phyloP scores from a whole-genome alignment of 345 rosid species.

The Tarenaya hassleriana region DNA sequence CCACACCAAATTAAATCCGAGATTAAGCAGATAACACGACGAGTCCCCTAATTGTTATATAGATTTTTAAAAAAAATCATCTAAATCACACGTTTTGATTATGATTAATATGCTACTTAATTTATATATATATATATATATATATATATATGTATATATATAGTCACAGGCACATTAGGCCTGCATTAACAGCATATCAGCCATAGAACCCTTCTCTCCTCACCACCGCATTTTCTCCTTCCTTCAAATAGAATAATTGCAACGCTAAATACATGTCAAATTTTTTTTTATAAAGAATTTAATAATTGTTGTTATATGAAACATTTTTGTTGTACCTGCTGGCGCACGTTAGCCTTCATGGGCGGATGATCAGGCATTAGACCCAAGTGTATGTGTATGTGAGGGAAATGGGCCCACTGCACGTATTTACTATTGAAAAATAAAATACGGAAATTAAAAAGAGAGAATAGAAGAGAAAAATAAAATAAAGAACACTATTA shows the following conservation, averaged over 20 bases:
- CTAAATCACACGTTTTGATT: too few species aligned
- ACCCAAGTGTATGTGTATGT: constrained; percentile 93
- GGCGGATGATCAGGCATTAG: constrained; percentile 93
- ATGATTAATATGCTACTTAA: too few species aligned
- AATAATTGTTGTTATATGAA: not conserved
- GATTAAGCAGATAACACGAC: too few species aligned
- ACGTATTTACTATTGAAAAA: not conserved
- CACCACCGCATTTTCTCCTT: constrained; percentile 53
- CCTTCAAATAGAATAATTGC: constrained; percentile 36
- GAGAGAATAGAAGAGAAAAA: too few species aligned
- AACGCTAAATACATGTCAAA: not conserved
- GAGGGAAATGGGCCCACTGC: constrained; percentile 99
- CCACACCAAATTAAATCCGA: too few species aligned
- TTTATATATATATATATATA: too few species aligned
- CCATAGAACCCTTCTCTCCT: constrained; percentile 70
- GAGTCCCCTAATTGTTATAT: too few species aligned
- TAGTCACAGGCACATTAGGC: constrained; percentile 56
- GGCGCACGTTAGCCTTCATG: constrained; percentile 62
- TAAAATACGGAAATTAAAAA: not conserved
- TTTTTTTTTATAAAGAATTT: too few species aligned
- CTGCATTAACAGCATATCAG: constrained; percentile 60
- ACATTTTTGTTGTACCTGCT: constrained; percentile 37
- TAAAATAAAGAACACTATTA: not conserved
- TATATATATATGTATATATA: not conserved
- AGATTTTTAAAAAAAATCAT: too few species aligned